These are phyloP conservation scores for Serendipita sp. DNA, from an alignment of 768 basidiomycete species.

Conservation along the genomic window DNA sequence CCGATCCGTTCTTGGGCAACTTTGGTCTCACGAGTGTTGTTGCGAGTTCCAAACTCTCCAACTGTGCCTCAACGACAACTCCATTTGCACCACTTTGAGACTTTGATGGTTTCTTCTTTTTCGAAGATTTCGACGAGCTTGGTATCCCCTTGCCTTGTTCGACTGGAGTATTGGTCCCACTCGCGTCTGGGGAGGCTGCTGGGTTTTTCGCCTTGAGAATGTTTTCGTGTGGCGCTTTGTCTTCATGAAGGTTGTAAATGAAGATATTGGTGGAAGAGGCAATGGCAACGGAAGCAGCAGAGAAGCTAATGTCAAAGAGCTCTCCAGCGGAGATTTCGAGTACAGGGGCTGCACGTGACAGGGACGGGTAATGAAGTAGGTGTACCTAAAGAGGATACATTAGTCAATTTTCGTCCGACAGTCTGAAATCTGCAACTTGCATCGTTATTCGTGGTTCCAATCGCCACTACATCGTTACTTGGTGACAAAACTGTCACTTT, in stretches of 20 bases:
- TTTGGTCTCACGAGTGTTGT: slow-evolving; percentile 39
- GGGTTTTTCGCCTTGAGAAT: slow-evolving; percentile 5
- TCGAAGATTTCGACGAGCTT: not conserved
- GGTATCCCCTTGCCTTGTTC: not conserved
- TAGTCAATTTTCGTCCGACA: not conserved
- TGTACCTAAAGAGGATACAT: slow-evolving; percentile 30
- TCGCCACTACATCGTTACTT: slow-evolving; percentile 42
- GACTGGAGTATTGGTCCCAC: not conserved
- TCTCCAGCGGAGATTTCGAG: slow-evolving; percentile 49
- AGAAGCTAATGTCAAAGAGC: slow-evolving; percentile 77
- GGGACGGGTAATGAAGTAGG: slow-evolving; percentile 46
- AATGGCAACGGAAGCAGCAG: slow-evolving; percentile 34
- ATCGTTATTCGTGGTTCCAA: slow-evolving; percentile 51
- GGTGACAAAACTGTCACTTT: slow-evolving; percentile 78
- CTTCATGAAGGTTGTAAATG: slow-evolving; percentile 6
- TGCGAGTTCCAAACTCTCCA: slow-evolving; percentile 24
- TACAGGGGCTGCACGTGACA: slow-evolving; percentile 28
- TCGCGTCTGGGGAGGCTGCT: not conserved
- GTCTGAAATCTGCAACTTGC: slow-evolving; percentile 25
- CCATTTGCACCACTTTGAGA: not conserved
- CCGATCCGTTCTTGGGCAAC: slow-evolving; percentile 24
- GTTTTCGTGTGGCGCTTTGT: slow-evolving; percentile 1
- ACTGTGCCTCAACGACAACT: not conserved
- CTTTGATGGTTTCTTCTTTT: slow-evolving; percentile 3
- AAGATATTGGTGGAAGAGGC: slow-evolving; percentile 4